Conservation (phyloP, 768 basidiomycete species). For the Kwoniella sp. region DNA sequence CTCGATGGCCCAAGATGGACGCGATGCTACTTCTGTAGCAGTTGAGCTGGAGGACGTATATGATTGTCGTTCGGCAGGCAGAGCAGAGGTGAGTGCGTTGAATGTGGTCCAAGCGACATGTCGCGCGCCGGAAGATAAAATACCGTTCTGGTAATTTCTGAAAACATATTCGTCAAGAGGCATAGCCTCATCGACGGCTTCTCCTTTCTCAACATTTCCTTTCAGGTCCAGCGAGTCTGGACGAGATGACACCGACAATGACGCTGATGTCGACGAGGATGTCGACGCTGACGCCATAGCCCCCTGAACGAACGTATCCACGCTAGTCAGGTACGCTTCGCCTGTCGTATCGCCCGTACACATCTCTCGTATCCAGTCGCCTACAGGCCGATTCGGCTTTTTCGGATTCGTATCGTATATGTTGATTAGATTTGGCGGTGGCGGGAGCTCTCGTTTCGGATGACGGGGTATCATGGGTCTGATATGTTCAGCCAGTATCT, state of each 20-base stretch:
- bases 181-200: constrained; percentile 9
- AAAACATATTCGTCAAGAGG: constrained; percentile 35
- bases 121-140: constrained; percentile 3
- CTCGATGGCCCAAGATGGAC: constrained; percentile 2
- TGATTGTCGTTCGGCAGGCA: neutral
- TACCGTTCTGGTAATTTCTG: constrained; percentile 19
- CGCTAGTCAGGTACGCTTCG: constrained; percentile 48
- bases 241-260: too few species aligned
- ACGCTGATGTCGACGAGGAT: neutral
- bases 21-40: neutral
- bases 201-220: constrained; percentile 3
- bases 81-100: neutral
- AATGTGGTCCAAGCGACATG: constrained; percentile 1
- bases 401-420: constrained; percentile 29
- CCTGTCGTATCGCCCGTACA: constrained; percentile 36
- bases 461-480: constrained; percentile 23
- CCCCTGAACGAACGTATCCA: constrained; percentile 45
- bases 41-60: neutral
- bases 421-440: constrained; percentile 26
- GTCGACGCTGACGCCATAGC: constrained; percentile 33
- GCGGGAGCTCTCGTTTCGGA: neutral
- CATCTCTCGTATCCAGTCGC: constrained; percentile 40
- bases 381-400: constrained; percentile 6
- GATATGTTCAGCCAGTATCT: constrained; percentile 29
- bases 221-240: neutral